A percentile compares a stretch with the other conserved stretches of the same genome.
These are phyloP conservation scores for Cephaloascus fragrans DNA, from an alignment of 805 yeast genomes.

Conservation along the genomic window DNA sequence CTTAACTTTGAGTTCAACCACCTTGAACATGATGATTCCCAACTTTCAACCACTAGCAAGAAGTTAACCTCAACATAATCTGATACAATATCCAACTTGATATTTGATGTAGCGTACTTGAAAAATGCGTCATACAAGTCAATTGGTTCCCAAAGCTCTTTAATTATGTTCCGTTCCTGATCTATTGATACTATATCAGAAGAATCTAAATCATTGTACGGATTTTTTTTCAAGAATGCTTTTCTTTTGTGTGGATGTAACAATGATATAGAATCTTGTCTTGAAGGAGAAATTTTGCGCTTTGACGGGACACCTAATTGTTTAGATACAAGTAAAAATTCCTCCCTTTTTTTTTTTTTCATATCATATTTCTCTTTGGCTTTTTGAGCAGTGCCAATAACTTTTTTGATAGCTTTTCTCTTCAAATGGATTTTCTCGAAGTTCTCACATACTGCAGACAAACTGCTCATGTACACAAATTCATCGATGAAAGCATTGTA, in stretches of 20 bases:
- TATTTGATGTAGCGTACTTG: slow-evolving; percentile 13
- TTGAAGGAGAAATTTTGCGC: slow-evolving; percentile 1
- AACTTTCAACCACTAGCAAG: slow-evolving; percentile 35
- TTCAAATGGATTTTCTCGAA: slow-evolving; percentile 22
- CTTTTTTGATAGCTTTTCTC: slow-evolving; percentile 13
- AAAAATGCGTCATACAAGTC: slow-evolving; percentile 23
- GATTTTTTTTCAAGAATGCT: slow-evolving; percentile 6
- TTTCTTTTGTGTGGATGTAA: slow-evolving; percentile 12
- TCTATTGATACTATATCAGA: slow-evolving; percentile 5
- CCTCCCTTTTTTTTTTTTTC: slow-evolving; percentile 23
- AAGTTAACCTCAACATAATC: slow-evolving; percentile 19
- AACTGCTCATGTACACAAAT: slow-evolving; percentile 29
- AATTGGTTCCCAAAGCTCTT: slow-evolving; percentile 38
- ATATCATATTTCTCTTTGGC: slow-evolving; percentile 13
- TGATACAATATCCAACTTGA: slow-evolving; percentile 12
- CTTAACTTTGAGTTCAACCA: slow-evolving; percentile 40
- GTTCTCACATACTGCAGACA: slow-evolving; percentile 36
- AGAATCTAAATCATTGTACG: slow-evolving; percentile 1
- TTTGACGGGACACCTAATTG: slow-evolving; percentile 15
- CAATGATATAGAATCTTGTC: slow-evolving; percentile 9
- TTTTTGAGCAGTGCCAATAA: slow-evolving; percentile 17
- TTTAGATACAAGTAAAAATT: slow-evolving; percentile 25
- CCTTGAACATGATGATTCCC: slow-evolving; percentile 34
- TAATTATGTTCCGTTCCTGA: slow-evolving; percentile 22
- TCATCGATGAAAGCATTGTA: slow-evolving; percentile 56